Base-by-base conservation (phyloP, 2,329 filamentous ascomycete species). In the Calonectria pseudoturangicola region DNA sequence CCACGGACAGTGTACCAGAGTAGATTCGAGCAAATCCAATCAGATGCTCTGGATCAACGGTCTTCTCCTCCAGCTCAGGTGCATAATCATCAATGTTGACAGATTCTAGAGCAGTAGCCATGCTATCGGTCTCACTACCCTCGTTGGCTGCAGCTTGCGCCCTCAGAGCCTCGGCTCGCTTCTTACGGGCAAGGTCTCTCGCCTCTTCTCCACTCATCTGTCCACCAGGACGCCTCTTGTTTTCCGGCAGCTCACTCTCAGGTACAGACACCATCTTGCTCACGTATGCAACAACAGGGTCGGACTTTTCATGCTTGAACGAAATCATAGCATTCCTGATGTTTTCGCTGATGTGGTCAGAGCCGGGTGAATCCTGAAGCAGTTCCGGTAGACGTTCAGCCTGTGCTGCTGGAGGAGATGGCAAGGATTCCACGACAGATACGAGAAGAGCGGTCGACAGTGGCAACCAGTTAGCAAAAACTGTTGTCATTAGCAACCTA, bases 241-340 rank as follows among this genome's bases (percentile, higher is more conserved):
- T 98, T 66, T 96, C 91, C 0, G 95, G 94, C 6, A 99, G 87
- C 79, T 99, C 96, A 83, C 95, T 98, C 80, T 97, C 95, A 0
- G 95, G 96, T 15, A 99, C 89, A 0, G 97, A 97, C 1, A 98
- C 94, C 95, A 99, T 98, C 83, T 99, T 99, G 85, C 96, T 98
- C 73, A 99, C 94, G 77, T 98, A 99, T 10, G 95, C 96, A 2
- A 99, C 95, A 0, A 98, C 92, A 0, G 96, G 96, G 70, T 94
- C 93, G 0, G 92, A 88, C 47, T 90, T 88, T 0, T 88, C 89
- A 4, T 91, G 91, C 80, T 94, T 94, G 81, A 98, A 98, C 0
- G 92, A 88, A 2, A 94, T 85, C 92, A 98, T 96, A 6, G 96
- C 95, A n/a, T 93, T 88, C 77, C 92, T 93, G 67, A 98, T 86